Evolutionary conservation across 1,139 yeast genomes (phyloP), one percentile per base, ranked within the genome.

Genomic region (Geotrichum citri-aurantii): DNA sequence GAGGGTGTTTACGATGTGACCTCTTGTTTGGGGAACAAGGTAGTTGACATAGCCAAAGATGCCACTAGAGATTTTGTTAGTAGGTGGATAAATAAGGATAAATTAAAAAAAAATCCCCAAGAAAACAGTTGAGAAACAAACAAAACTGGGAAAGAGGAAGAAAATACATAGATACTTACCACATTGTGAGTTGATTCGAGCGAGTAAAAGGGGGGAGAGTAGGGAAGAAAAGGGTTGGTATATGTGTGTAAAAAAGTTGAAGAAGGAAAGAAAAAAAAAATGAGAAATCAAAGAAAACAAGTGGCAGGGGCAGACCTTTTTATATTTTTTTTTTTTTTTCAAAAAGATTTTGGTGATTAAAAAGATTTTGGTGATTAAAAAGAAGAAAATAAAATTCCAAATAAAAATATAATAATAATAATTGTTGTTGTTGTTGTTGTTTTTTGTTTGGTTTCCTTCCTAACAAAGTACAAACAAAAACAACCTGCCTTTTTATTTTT

Each of bases 11-110:
- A 93, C 79, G 73, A 95, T 91, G 69, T 92, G 97, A 54, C 96
- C 97, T 75, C 98, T 82, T 58, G 92, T 79, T 73, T 85, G 88
- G 68, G 92, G 97, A 63, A 90, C 96, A 71, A 93, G 82, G 75
- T 88, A 95, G 81, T 95, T 95, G 69, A 95, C 91, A 78, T 95
- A 95, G 66, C 99, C 99, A 76, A 95, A 95, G 74, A 95, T 95
- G 73, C 99, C 99, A 83, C 99, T 67, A 48, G 14, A 24, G 21
- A 17, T 3, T 12, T 24, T 12, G 42, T 24, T 46, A 24, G 42
- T 7, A 54, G 12, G 27, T 46, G 50, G n/a, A n/a, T n/a, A n/a
- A n/a, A n/a, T n/a, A n/a, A n/a, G n/a, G n/a, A n/a, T n/a, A n/a
- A n/a, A n/a, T n/a, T n/a, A n/a, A n/a, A n/a, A n/a, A n/a, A n/a